Conservation (phyloP, 129 eudicot genomes). For the Artemisia tridentata region DNA sequence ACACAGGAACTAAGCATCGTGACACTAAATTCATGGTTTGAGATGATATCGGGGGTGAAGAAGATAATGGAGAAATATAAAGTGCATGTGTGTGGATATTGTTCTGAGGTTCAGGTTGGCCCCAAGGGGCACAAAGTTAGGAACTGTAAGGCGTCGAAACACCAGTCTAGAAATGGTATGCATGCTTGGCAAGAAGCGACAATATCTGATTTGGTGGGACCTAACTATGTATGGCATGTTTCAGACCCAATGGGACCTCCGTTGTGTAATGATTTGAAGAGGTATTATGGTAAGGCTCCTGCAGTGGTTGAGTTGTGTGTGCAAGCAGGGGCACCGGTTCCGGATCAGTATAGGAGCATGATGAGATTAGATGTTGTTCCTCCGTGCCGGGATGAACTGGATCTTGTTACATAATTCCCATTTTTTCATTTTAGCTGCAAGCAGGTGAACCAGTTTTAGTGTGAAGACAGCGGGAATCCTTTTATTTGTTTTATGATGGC, state of each 20-base stretch:
- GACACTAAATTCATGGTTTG: constrained; percentile 58
- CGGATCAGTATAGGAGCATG: constrained; percentile 54
- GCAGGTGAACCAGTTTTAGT: no score
- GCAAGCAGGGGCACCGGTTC: constrained; percentile 61
- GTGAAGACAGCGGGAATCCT: no score
- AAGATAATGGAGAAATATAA: constrained; percentile 59
- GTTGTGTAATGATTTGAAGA: constrained; percentile 50
- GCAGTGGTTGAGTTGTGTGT: constrained; percentile 71
- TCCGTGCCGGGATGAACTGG: constrained; percentile 61
- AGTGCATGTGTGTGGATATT: constrained; percentile 65
- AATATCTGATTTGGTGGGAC: constrained; percentile 60
- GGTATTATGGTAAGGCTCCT: constrained; percentile 70
- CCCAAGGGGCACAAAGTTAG: constrained; percentile 77
- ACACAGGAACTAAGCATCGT: constrained; percentile 30
- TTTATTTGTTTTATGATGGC: no score
- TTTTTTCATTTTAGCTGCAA: no score
- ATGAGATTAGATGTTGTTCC: constrained; percentile 77
- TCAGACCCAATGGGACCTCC: constrained; percentile 37
- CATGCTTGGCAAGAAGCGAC: constrained; percentile 83
- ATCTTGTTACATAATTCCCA: constrained; percentile 44
- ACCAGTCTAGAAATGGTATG: constrained; percentile 61
- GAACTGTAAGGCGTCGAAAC: constrained; percentile 63
- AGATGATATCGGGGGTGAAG: constrained; percentile 51
- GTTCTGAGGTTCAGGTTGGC: constrained; percentile 76
- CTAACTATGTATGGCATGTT: constrained; percentile 72